These are phyloP conservation scores for Sporothrix pseudoabietina DNA, from an alignment of 2,329 filamentous ascomycete species.

Conservation along the genomic window DNA sequence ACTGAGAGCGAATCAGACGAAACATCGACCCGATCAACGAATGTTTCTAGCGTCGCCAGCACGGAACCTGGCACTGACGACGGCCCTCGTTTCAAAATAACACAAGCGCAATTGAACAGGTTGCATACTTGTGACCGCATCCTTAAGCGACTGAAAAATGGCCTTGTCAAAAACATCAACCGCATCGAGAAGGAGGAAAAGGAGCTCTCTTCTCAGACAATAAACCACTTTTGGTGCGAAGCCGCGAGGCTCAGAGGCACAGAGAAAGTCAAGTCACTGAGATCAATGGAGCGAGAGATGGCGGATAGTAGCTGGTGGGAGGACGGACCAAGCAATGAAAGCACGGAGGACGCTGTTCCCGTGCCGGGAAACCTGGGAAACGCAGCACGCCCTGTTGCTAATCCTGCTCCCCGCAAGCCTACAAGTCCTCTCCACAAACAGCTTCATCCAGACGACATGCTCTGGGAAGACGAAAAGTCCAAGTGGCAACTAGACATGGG, in stretches of 20 bases:
- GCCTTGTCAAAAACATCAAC: conserved; percentile 18
- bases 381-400: background rate
- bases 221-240: conserved; percentile 28
- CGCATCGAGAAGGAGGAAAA: conserved; percentile 11
- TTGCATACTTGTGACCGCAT: background rate
- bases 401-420: background rate
- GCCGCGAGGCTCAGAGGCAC: conserved; percentile 29
- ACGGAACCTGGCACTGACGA: too few species aligned
- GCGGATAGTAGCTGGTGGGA: conserved; percentile 17
- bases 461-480: conserved; percentile 28
- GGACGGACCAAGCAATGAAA: background rate
- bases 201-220: background rate
- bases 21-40: background rate
- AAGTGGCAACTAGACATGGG: conserved; percentile 25
- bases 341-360: background rate
- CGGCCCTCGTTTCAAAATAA: background rate
- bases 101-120: conserved; percentile 12
- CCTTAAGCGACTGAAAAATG: background rate
- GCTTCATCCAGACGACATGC: conserved; percentile 26
- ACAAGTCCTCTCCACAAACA: conserved; percentile 14
- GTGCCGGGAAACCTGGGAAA: background rate
- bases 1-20: background rate
- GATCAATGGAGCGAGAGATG: background rate
- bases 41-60: background rate
- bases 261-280: conserved; percentile 12